Evolutionary conservation across 225 moss, liverwort and hornwort species (phyloP).

Genomic region (Polytrichum formosum): DNA sequence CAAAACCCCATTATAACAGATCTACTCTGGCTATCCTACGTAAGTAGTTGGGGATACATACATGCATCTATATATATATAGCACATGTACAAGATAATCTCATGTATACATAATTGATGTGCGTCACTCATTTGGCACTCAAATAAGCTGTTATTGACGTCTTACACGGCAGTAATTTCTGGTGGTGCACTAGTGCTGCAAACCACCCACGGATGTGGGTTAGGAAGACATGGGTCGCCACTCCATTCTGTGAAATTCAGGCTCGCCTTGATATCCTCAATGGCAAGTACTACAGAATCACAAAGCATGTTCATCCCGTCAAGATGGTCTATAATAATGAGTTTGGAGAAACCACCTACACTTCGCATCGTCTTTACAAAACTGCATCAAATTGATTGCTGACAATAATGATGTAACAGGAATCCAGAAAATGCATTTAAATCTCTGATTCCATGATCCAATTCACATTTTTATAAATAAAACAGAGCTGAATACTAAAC

Average conservation of each 20-base stretch:
- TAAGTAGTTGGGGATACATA: neutral
- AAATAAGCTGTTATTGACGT: neutral
- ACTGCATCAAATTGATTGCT: neutral
- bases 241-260: constrained; percentile 41
- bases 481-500: neutral
- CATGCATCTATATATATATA: too few species aligned
- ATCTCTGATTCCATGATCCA: neutral
- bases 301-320: neutral
- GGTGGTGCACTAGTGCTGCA: constrained; percentile 1
- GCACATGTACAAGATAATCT: neutral
- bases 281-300: constrained; percentile 19
- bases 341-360: neutral
- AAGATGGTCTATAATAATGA: neutral
- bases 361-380: neutral
- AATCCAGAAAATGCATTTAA: neutral
- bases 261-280: constrained; percentile 19
- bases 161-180: neutral
- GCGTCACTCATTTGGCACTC: too few species aligned
- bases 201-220: constrained; percentile 23
- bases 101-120: neutral
- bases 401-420: neutral
- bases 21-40: too few species aligned
- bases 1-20: too few species aligned
- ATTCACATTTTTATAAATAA: neutral
- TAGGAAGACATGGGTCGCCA: constrained; percentile 34